Conservation (phyloP, 2,329 filamentous ascomycete species). For the Pseudogymnoascus destructans region DNA sequence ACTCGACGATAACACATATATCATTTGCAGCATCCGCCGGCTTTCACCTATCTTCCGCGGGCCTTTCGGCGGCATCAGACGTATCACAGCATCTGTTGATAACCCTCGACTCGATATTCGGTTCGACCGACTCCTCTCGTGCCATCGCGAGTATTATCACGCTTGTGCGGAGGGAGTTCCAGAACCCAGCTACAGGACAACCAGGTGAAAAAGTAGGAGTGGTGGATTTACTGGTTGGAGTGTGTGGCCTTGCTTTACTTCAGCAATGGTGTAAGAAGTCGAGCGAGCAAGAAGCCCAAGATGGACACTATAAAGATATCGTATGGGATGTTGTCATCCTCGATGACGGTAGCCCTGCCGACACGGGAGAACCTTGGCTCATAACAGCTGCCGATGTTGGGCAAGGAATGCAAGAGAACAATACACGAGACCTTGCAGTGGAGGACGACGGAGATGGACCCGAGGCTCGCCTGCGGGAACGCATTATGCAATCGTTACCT, state of each 20-base stretch:
- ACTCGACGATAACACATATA: constrained; percentile 43
- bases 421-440: constrained; percentile 26
- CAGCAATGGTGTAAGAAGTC: constrained; percentile 42
- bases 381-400: constrained; percentile 18
- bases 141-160: constrained; percentile 55
- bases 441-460: constrained; percentile 30
- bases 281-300: constrained; percentile 36
- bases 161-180: constrained; percentile 49
- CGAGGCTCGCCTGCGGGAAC: constrained; percentile 37
- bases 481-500: constrained; percentile 42
- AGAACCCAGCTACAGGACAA: constrained; percentile 46
- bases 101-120: constrained; percentile 50
- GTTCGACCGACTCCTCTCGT: constrained; percentile 55
- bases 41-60: constrained; percentile 44
- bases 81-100: constrained; percentile 44
- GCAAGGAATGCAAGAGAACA: constrained; percentile 26
- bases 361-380: constrained; percentile 32
- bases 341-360: constrained; percentile 43
- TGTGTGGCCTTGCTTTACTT: constrained; percentile 48
- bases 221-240: constrained; percentile 45
- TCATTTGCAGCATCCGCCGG: constrained; percentile 49
- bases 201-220: constrained; percentile 47
- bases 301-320: constrained; percentile 39
- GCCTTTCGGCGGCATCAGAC: constrained; percentile 41
- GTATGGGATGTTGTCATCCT: constrained; percentile 56